These are phyloP conservation scores for Exsudoporus frostii DNA, from an alignment of 768 basidiomycete species.

Conservation along the genomic window DNA sequence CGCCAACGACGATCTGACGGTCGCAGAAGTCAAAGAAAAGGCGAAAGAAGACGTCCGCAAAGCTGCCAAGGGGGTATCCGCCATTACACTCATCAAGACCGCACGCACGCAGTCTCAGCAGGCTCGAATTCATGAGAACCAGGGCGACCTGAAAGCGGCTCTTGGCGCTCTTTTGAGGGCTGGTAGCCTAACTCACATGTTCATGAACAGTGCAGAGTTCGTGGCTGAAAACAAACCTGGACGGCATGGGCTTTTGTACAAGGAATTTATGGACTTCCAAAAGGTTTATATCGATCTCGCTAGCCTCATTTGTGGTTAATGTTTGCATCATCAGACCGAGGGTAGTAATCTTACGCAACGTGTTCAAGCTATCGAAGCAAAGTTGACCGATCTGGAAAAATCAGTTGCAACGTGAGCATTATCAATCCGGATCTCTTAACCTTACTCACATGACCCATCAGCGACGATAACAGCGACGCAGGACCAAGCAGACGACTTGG, in stretches of 20 bases:
- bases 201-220: constrained; percentile 61
- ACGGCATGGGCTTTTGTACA: constrained; percentile 53
- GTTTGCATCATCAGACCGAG: constrained; percentile 32
- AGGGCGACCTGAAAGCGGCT: constrained; percentile 60
- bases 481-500: constrained; percentile 46
- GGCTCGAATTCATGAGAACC: constrained; percentile 51
- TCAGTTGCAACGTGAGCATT: constrained; percentile 29
- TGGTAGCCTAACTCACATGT: constrained; percentile 53
- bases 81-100: constrained; percentile 56
- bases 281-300: constrained; percentile 44
- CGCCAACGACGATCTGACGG: constrained; percentile 31
- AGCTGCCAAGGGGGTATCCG: constrained; percentile 55
- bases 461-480: constrained; percentile 17
- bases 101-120: constrained; percentile 55
- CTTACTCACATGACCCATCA: constrained; percentile 13
- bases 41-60: constrained; percentile 48
- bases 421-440: constrained; percentile 6
- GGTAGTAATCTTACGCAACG: constrained; percentile 37
- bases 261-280: constrained; percentile 63
- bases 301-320: constrained; percentile 10
- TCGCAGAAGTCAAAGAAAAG: constrained; percentile 47
- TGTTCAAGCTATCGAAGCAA: constrained; percentile 44
- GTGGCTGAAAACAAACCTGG: constrained; percentile 44
- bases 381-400: constrained; percentile 45
- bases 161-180: constrained; percentile 59